phyloP scores from a whole-genome alignment of 2,329 filamentous ascomycete species.

The Arthrobotrys sphaeroides region DNA sequence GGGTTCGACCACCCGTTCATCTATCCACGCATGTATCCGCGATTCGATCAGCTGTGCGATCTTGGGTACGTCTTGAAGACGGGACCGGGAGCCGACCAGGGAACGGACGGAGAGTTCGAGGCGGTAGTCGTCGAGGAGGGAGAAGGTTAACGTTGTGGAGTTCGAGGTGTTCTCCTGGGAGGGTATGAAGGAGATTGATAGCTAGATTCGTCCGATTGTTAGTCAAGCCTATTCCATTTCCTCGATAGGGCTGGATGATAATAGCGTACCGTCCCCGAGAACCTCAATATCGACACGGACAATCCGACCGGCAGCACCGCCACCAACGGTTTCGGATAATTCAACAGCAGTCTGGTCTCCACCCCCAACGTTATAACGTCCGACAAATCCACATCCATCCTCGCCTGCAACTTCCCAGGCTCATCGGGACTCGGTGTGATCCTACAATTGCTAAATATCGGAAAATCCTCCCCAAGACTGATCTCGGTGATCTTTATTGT shows the following conservation, averaged over 20 bases:
- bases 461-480: conserved; percentile 93
- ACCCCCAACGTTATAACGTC: conserved; percentile 95
- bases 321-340: conserved; percentile 89
- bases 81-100: conserved; percentile 79
- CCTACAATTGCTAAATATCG: conserved; percentile 97
- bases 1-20: conserved; percentile 84
- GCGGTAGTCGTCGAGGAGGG: conserved; percentile 87
- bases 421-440: conserved; percentile 86
- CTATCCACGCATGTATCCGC: conserved; percentile 84
- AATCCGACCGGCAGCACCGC: conserved; percentile 91
- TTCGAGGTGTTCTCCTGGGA: conserved; percentile 66
- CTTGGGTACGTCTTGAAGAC: conserved; percentile 85
- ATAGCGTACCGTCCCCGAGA: conserved; percentile 76
- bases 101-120: conserved; percentile 84
- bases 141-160: conserved; percentile 91
- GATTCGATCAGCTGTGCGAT: conserved; percentile 85
- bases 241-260: background rate
- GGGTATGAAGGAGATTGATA: conserved; percentile 92
- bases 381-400: conserved; percentile 96
- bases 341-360: conserved; percentile 91
- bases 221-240: background rate
- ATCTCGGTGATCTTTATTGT: conserved; percentile 88
- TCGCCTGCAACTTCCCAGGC: conserved; percentile 83
- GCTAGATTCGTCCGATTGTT: no score
- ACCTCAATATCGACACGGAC: conserved; percentile 88